phyloP scores from a whole-genome alignment of 169 alveolate species.

The Eimeria acervulina region DNA sequence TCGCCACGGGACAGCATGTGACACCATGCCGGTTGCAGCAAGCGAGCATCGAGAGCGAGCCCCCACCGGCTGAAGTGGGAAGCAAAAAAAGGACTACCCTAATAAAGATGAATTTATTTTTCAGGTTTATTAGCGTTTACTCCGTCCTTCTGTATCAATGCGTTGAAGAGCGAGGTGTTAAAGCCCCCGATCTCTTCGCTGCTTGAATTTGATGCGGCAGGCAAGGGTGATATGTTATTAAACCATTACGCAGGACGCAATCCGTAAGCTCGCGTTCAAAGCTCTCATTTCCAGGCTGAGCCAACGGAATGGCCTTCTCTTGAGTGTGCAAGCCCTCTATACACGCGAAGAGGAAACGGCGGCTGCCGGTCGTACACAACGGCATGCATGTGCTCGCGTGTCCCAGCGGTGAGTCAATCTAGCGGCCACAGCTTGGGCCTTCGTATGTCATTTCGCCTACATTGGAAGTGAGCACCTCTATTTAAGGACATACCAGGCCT shows the following conservation, averaged over 20 bases:
- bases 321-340: not conserved
- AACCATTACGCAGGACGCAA: not conserved
- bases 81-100: not conserved
- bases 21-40: not conserved
- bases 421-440: not conserved
- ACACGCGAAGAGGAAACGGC: not conserved
- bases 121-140: not conserved
- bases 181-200: not conserved
- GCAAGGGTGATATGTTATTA: not conserved
- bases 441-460: not conserved
- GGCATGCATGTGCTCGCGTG: conserved; percentile 1
- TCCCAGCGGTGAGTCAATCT: not conserved
- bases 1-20: not conserved
- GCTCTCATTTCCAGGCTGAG: not conserved
- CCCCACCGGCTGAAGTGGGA: not conserved
- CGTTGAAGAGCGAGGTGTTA: not conserved
- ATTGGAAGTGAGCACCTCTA: not conserved
- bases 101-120: not conserved
- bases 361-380: not conserved
- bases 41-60: conserved; percentile 52
- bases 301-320: not conserved
- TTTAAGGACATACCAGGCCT: not conserved
- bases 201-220: not conserved
- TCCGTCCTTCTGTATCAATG: not conserved
- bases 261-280: not conserved